These are phyloP conservation scores for Collariella sp. DNA, from an alignment of 495 filamentous ascomycete species.

Conservation along the genomic window DNA sequence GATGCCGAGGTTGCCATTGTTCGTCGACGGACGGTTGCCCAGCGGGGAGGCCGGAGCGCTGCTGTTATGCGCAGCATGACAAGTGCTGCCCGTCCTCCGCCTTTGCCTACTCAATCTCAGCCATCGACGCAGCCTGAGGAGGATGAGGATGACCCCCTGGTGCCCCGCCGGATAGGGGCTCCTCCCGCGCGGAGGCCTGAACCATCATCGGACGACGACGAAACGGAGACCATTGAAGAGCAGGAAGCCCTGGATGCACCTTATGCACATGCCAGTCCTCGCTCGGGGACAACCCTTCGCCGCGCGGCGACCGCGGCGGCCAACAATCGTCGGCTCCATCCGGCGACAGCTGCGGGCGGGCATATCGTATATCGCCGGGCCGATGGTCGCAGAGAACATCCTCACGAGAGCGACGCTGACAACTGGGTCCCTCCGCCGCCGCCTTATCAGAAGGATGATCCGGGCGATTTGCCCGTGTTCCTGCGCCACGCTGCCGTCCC, in stretches of 20 bases:
- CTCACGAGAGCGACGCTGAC: conserved; percentile 84
- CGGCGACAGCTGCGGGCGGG: conserved; percentile 33
- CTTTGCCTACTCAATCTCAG: conserved; percentile 19
- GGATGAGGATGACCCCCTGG: conserved; percentile 34
- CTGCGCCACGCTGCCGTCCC: conserved; percentile 33
- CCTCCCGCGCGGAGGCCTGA: conserved; percentile 11
- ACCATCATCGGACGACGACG: conserved; percentile 18
- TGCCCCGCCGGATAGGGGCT: conserved; percentile 33
- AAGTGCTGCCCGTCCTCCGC: conserved; percentile 17
- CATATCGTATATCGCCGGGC: conserved; percentile 45
- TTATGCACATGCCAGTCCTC: conserved; percentile 70
- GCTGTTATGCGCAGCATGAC: conserved; percentile 31
- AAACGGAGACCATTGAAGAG: conserved; percentile 38
- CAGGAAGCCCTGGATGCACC: conserved; percentile 56
- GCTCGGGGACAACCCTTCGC: conserved; percentile 63
- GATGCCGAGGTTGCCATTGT: conserved; percentile 77
- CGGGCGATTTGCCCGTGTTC: conserved; percentile 44
- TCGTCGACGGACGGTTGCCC: conserved; percentile 61
- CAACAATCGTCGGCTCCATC: conserved; percentile 55
- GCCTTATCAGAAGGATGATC: conserved; percentile 66
- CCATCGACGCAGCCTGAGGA: conserved; percentile 19
- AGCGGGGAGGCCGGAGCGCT: conserved; percentile 35
- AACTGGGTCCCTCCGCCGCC: conserved; percentile 93
- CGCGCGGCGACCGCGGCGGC: conserved; percentile 74
- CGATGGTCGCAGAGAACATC: conserved; percentile 59